Conservation (phyloP, 148 eudicot species). For the Vaccinium darrowii region DNA sequence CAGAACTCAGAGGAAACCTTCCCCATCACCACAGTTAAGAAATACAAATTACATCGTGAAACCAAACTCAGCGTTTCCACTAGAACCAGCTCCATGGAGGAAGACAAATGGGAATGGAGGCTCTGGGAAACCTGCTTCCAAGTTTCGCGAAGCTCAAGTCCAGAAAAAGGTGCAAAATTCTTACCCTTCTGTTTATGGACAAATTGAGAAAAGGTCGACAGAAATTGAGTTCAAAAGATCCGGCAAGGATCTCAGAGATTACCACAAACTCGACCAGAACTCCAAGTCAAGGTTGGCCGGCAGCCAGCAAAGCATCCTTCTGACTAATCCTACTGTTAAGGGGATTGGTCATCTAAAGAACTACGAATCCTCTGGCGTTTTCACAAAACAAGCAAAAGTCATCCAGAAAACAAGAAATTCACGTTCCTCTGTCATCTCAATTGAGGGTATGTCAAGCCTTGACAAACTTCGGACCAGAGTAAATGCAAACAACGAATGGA, state of each 20-base stretch:
- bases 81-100: slow-evolving; percentile 52
- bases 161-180: slow-evolving; percentile 21
- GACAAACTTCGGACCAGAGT: slow-evolving; percentile 28
- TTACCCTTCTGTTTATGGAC: slow-evolving; percentile 60
- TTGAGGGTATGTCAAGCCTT: slow-evolving; percentile 26
- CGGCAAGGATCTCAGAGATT: slow-evolving; percentile 77
- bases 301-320: slow-evolving; percentile 15
- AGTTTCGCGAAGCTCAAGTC: slow-evolving; percentile 26
- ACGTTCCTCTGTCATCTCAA: slow-evolving; percentile 14
- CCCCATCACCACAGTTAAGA: slow-evolving; percentile 25
- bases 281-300: neutral
- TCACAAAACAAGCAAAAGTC: slow-evolving; percentile 31
- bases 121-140: slow-evolving; percentile 20
- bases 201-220: slow-evolving; percentile 64
- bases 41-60: slow-evolving; percentile 23
- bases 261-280: slow-evolving; percentile 16
- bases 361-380: slow-evolving; percentile 26
- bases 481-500: slow-evolving; percentile 17
- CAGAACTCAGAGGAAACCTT: slow-evolving; percentile 33
- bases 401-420: slow-evolving; percentile 27
- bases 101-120: slow-evolving; percentile 32
- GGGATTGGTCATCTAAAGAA: slow-evolving; percentile 23
- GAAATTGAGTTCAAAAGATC: slow-evolving; percentile 65
- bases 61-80: slow-evolving; percentile 29
- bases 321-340: slow-evolving; percentile 21